A percentile compares a stretch with the other conserved stretches of the same genome.
phyloP scores from a whole-genome alignment of 108 stramenopile species.

The Pseudonitzschia multiseries region DNA sequence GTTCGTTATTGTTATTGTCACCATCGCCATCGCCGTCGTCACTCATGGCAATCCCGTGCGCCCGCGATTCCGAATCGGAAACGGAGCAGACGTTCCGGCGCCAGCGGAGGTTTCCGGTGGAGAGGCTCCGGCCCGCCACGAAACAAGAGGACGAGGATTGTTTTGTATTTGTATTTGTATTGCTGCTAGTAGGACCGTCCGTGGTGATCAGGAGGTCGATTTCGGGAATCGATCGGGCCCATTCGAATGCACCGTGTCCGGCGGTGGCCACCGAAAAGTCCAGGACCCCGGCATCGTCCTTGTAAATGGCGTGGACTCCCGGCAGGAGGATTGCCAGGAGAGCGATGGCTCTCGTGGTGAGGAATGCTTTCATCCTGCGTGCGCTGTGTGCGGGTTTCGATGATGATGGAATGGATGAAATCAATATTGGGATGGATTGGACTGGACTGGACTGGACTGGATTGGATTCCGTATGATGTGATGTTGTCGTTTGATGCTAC shows the following conservation, averaged over 20 bases:
- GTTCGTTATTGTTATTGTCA: too few species aligned
- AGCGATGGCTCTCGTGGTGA: not conserved
- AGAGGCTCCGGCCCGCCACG: slow-evolving; percentile 44
- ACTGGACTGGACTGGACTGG: too few species aligned
- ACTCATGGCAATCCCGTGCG: slow-evolving; percentile 6
- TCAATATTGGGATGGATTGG: too few species aligned
- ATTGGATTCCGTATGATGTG: too few species aligned
- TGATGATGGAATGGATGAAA: too few species aligned
- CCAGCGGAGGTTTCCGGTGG: slow-evolving; percentile 35
- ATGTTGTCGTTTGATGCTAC: too few species aligned
- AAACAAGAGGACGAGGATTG: slow-evolving; percentile 44
- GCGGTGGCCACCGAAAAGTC: slow-evolving; percentile 74
- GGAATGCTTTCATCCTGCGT: too few species aligned
- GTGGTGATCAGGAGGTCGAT: slow-evolving; percentile 28
- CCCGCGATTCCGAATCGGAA: not conserved
- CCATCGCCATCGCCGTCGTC: not conserved
- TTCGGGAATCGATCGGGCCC: not conserved
- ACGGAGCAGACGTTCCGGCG: slow-evolving; percentile 65
- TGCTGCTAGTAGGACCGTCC: slow-evolving; percentile 12
- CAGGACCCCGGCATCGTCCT: slow-evolving; percentile 72
- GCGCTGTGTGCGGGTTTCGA: too few species aligned
- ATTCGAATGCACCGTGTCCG: slow-evolving; percentile 56
- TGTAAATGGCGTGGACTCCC: slow-evolving; percentile 24
- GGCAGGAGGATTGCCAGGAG: not conserved
- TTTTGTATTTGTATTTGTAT: too few species aligned